Conservation (phyloP, 2,329 filamentous ascomycete genomes). For the Hypoxylon sp. region DNA sequence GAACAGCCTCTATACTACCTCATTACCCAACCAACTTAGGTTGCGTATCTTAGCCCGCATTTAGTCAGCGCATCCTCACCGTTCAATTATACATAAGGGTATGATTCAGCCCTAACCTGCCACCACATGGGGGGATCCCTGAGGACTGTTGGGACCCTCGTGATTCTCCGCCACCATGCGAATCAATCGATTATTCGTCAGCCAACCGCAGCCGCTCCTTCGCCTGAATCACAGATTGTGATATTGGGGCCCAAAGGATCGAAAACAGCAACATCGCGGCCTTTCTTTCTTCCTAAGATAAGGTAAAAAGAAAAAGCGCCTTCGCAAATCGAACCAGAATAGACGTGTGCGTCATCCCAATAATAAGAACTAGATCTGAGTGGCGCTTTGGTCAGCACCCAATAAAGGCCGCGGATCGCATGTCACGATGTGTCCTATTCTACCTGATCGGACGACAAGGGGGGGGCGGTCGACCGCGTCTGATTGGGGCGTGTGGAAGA, state of each 20-base stretch:
- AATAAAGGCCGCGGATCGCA: not conserved
- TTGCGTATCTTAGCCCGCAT: not conserved
- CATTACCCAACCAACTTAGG: not conserved
- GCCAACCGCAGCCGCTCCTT: not conserved
- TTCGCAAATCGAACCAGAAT: not conserved
- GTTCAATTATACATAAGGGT: not conserved
- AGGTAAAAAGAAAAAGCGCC: not conserved
- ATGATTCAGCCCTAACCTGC: slow-evolving; percentile 1
- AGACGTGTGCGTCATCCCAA: not conserved
- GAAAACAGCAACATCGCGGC: not conserved
- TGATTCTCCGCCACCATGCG: not conserved
- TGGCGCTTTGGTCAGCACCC: not conserved
- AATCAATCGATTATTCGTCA: not conserved
- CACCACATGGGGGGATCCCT: not conserved
- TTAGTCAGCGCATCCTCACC: not conserved
- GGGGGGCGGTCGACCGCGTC: not conserved
- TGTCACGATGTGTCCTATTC: slow-evolving; percentile 1
- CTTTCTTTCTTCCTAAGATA: not conserved
- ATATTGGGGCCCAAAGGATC: not conserved
- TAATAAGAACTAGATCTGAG: not conserved
- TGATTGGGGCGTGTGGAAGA: not conserved
- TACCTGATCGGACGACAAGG: slow-evolving; percentile 11
- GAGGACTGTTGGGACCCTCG: not conserved
- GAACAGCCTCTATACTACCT: not conserved
- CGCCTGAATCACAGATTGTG: not conserved